These are phyloP conservation scores for Beta macrorhiza DNA, from an alignment of 179 eudicot species.

Conservation along the genomic window DNA sequence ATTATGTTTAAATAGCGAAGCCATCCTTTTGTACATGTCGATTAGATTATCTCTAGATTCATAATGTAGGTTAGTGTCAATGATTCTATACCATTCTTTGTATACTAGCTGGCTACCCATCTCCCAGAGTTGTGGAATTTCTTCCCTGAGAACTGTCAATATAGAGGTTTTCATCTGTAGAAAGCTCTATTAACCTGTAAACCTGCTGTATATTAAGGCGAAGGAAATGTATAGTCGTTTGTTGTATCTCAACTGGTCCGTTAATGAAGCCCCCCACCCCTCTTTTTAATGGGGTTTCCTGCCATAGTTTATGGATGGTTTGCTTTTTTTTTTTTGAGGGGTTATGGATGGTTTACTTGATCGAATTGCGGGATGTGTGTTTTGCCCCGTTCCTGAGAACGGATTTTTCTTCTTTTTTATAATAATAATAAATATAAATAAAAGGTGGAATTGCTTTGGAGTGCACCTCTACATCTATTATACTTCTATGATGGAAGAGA, in stretches of 20 bases:
- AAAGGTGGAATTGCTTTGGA: too few relatives aligned
- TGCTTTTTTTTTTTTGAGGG: too few relatives aligned
- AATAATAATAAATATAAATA: too few relatives aligned
- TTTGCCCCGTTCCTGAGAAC: too few relatives aligned
- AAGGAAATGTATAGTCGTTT: constrained; percentile 31
- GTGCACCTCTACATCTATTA: too few relatives aligned
- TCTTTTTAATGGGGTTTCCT: background rate
- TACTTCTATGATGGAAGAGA: too few relatives aligned
- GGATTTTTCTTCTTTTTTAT: too few relatives aligned
- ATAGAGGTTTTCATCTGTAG: constrained; percentile 11
- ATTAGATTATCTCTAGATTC: constrained; percentile 25
- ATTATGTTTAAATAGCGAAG: constrained; percentile 15
- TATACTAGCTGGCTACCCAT: constrained; percentile 22
- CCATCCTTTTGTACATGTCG: constrained; percentile 28
- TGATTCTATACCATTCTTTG: constrained; percentile 31
- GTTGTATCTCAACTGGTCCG: background rate
- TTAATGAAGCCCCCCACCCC: background rate
- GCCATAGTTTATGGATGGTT: background rate
- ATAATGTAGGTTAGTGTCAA: constrained; percentile 29
- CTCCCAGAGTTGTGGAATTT: constrained; percentile 9
- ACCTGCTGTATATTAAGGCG: constrained; percentile 17
- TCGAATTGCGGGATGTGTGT: background rate
- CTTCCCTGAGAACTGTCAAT: constrained; percentile 13
- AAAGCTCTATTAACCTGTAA: constrained; percentile 15
- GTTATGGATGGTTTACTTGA: background rate